Evolutionary conservation across 108 stramenopile species (phyloP).

Genomic region (Skeletonema marinoi): DNA sequence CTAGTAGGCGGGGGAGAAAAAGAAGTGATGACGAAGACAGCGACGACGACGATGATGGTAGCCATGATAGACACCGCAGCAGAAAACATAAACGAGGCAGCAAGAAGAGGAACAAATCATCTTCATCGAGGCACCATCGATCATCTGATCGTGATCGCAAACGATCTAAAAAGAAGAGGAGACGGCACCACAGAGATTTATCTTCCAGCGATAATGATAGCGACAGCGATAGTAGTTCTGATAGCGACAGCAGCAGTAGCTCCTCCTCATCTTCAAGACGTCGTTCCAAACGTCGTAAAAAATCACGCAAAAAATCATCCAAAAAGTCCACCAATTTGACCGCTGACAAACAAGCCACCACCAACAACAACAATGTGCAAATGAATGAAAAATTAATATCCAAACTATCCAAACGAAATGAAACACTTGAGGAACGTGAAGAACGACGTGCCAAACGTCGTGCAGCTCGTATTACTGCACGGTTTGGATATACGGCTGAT

Average conservation of each 20-base stretch:
- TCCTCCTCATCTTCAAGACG: background rate
- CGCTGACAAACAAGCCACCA: conserved; percentile 3
- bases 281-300: background rate
- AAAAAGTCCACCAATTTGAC: background rate
- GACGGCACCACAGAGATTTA: conserved; percentile 19
- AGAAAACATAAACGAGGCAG: conserved; percentile 28
- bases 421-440: conserved; percentile 85
- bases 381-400: conserved; percentile 63
- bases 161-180: conserved; percentile 25
- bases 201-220: conserved; percentile 18
- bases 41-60: conserved; percentile 2
- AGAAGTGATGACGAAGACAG: conserved; percentile 27
- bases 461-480: conserved; percentile 72
- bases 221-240: background rate
- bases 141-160: conserved; percentile 13
- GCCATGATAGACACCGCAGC: background rate
- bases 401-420: conserved; percentile 71
- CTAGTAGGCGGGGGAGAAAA: background rate
- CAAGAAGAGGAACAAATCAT: conserved; percentile 15
- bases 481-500: conserved; percentile 96
- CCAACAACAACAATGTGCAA: conserved; percentile 26
- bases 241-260: conserved; percentile 35
- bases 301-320: conserved; percentile 11
- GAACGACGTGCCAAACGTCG: conserved; percentile 78
- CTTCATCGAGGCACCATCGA: conserved; percentile 15